Conservation (phyloP, 2,329 filamentous ascomycete genomes). For the Fusarium keratoplasticum region DNA sequence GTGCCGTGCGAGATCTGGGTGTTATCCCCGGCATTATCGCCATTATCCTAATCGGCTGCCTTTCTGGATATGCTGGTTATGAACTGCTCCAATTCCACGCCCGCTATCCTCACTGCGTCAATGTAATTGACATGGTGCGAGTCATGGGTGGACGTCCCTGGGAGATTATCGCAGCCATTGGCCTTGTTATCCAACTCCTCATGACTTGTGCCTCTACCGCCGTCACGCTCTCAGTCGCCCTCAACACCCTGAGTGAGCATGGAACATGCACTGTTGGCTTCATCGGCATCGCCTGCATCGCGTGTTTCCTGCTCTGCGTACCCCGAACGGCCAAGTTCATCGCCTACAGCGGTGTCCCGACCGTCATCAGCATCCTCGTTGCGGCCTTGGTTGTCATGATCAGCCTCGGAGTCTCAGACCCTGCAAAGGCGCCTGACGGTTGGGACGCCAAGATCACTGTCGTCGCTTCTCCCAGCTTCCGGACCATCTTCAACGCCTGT, state of each 20-base stretch:
- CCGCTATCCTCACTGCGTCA: constrained; percentile 73
- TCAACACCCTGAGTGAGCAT: not conserved
- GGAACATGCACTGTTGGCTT: constrained; percentile 1
- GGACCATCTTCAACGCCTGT: constrained; percentile 3
- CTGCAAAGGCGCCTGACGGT: not conserved
- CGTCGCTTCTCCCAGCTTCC: constrained; percentile 10
- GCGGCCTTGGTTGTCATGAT: constrained; percentile 13
- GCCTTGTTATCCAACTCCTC: constrained; percentile 6
- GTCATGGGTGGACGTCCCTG: constrained; percentile 51
- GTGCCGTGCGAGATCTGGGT: constrained; percentile 74
- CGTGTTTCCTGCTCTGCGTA: not conserved
- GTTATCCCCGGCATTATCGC: constrained; percentile 74
- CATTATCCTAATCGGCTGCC: constrained; percentile 70
- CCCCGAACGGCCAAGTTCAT: constrained; percentile 10
- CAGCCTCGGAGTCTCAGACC: constrained; percentile 1
- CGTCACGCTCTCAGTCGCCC: constrained; percentile 4
- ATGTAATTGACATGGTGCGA: constrained; percentile 75
- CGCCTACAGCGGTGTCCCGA: constrained; percentile 1
- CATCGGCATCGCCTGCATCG: not conserved
- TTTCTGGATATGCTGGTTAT: constrained; percentile 67
- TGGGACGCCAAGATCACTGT: constrained; percentile 19
- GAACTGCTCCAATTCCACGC: constrained; percentile 71
- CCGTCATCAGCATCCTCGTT: constrained; percentile 1
- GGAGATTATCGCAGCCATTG: not conserved
- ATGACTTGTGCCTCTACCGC: constrained; percentile 6